Percentiles rank a stretch among this genome's conserved stretches.
phyloP scores from a whole-genome alignment of 176 grass and related monocot species.

The Ensete ventricosum region DNA sequence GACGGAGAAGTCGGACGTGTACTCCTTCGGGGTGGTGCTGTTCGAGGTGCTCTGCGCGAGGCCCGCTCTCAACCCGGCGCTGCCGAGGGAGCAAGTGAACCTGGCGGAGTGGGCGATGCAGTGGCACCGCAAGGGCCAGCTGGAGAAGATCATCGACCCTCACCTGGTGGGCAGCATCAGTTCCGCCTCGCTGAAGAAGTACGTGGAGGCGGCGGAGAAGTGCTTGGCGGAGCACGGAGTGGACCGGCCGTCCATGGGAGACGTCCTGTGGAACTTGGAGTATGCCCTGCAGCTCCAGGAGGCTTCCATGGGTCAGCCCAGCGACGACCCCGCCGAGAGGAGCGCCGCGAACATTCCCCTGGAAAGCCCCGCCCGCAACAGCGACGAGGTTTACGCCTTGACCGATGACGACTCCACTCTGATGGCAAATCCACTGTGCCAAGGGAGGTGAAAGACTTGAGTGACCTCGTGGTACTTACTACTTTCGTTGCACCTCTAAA shows the following conservation, averaged over 20 bases:
- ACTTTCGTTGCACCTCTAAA: no score
- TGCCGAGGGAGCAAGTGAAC: conserved; percentile 1
- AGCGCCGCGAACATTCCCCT: neutral
- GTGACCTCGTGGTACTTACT: no score
- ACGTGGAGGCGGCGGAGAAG: conserved; percentile 16
- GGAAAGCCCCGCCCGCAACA: neutral
- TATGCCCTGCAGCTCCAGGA: conserved; percentile 15
- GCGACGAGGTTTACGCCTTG: neutral
- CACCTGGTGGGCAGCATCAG: neutral
- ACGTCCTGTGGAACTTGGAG: conserved; percentile 17
- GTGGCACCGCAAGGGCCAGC: conserved; percentile 2
- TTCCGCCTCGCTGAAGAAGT: conserved; percentile 6
- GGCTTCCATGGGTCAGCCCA: neutral
- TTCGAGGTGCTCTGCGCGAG: conserved; percentile 11
- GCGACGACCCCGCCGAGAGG: neutral
- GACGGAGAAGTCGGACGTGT: conserved; percentile 14
- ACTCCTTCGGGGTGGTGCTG: conserved; percentile 13
- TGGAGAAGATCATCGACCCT: conserved; percentile 7
- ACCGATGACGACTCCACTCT: neutral
- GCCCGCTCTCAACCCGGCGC: conserved; percentile 7
- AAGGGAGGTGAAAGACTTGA: neutral
- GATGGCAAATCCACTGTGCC: neutral
- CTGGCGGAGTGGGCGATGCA: conserved; percentile 9
- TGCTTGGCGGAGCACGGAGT: conserved; percentile 10
- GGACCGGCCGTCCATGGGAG: conserved; percentile 16